phyloP scores from a whole-genome alignment of 352 stramenopile species.

The Thalassiosira livingstoniorum region DNA sequence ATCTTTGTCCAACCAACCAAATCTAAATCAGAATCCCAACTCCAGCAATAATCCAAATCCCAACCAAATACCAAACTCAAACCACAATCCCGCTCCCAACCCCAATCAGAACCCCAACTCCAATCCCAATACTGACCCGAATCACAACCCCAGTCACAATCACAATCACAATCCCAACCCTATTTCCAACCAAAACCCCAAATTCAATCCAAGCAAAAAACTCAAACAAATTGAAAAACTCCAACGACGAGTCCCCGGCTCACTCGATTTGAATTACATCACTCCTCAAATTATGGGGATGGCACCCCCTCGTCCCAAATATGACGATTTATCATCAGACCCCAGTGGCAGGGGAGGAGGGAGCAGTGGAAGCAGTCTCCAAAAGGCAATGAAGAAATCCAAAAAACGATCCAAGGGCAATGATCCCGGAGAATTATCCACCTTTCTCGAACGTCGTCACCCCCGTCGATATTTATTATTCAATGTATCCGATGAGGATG shows the following conservation, averaged over 20 bases:
- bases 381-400: background rate
- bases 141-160: too few relatives aligned
- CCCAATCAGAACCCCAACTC: too few relatives aligned
- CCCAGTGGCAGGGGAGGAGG: background rate
- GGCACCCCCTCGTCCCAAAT: slow-evolving; percentile 38
- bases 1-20: too few relatives aligned
- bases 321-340: slow-evolving; percentile 4
- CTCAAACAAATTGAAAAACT: slow-evolving; percentile 54
- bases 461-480: slow-evolving; percentile 69
- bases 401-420: slow-evolving; percentile 55
- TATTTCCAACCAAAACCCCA: background rate
- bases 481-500: slow-evolving; percentile 65
- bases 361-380: slow-evolving; percentile 9
- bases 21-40: too few relatives aligned
- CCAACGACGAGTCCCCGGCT: slow-evolving; percentile 47
- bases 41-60: too few relatives aligned
- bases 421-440: slow-evolving; percentile 59
- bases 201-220: slow-evolving; percentile 9
- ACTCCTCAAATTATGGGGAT: slow-evolving; percentile 66
- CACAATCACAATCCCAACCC: too few relatives aligned
- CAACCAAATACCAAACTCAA: too few relatives aligned
- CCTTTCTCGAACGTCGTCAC: slow-evolving; percentile 70
- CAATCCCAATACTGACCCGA: too few relatives aligned
- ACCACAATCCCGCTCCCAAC: too few relatives aligned
- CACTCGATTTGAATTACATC: slow-evolving; percentile 69